Base-by-base conservation (phyloP, 2,329 filamentous ascomycete species). In the Aspergillus novoparasiticus region DNA sequence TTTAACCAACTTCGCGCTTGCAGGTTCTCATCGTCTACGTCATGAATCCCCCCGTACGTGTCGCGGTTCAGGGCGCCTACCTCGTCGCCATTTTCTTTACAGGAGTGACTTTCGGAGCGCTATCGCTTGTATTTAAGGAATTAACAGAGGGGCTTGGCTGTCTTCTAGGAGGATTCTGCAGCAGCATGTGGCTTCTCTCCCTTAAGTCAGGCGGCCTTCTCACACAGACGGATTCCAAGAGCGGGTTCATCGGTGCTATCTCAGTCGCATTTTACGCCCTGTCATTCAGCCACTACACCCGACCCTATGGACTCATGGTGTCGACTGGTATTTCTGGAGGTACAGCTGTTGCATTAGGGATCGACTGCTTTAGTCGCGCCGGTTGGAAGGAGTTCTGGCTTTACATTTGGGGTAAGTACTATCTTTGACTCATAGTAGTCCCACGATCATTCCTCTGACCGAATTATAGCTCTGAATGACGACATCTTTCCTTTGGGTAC, bases 361-460 rank as follows among this genome's bases (percentile, higher is more conserved):
- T 98, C 62, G 94, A 98, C 75, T 96, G 93, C 77, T 96, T 94
- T 71, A 94, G 89, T 71, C 84, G 88, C 66, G 93, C 93, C n/a
- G 94, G 94, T 0, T 81, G 96, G 70, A 97, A 97, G 76, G 94
- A 98, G 76, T 97, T 97, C 69, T 98, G 94, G 94, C 85, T 92
- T 6, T 98, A 96, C 75, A 84, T 96, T 43, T 98, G 94, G 94
- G 82, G 85, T 87, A 75, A 76, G 84, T 57, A 9, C 9, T 36
- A 6, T 19, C 6, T 39, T 10, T n/a, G 23, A 6, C 0, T 26
- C 16, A 30, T 45, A 36, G 21, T 21, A 53, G 6, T 16, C 32
- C 3, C 1, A 10, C 6, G 19, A 12, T 28, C 12, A 21, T 51
- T 32, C 21, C 21, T 39, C 64, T 68, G 50, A 68, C 58, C 10